A percentile compares a stretch with the other conserved stretches of the same genome.
These are phyloP conservation scores for Eucalyptus sp. DNA, from an alignment of 345 rosid species.

Conservation along the genomic window DNA sequence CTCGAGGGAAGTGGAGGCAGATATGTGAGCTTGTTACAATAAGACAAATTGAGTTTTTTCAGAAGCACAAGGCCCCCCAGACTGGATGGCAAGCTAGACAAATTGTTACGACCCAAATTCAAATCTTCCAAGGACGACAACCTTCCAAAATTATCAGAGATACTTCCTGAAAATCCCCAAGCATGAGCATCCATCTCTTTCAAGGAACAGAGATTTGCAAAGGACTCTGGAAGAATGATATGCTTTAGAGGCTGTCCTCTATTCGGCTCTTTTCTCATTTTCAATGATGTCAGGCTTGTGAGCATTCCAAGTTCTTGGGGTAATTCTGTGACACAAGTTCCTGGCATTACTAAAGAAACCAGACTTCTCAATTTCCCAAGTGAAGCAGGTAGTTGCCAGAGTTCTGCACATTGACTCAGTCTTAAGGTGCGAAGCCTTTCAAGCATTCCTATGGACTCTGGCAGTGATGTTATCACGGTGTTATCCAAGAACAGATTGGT, in stretches of 20 bases:
- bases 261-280: conserved; percentile 22
- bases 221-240: conserved; percentile 17
- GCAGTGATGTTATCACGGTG: conserved; percentile 20
- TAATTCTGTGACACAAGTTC: conserved; percentile 24
- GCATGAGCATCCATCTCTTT: conserved; percentile 28
- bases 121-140: conserved; percentile 17
- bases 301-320: conserved; percentile 37
- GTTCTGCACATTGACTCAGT: conserved; percentile 15
- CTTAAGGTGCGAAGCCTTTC: conserved; percentile 23
- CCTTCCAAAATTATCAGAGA: conserved; percentile 41
- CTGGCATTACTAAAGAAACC: conserved; percentile 18
- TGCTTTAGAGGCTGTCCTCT: neutral
- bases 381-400: conserved; percentile 30
- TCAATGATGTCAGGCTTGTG: conserved; percentile 15
- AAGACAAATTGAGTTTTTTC: conserved; percentile 7
- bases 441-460: conserved; percentile 34
- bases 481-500: conserved; percentile 6
- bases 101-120: conserved; percentile 20
- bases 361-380: conserved; percentile 24
- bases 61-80: conserved; percentile 27
- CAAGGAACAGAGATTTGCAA: conserved; percentile 18
- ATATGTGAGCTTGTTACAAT: conserved; percentile 19
- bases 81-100: conserved; percentile 37
- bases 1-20: conserved; percentile 43
- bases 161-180: conserved; percentile 26